Percentiles rank a stretch among this genome's conserved stretches.
These are phyloP conservation scores for Phanerochaete sordida DNA, from an alignment of 768 basidiomycete genomes.

Conservation along the genomic window DNA sequence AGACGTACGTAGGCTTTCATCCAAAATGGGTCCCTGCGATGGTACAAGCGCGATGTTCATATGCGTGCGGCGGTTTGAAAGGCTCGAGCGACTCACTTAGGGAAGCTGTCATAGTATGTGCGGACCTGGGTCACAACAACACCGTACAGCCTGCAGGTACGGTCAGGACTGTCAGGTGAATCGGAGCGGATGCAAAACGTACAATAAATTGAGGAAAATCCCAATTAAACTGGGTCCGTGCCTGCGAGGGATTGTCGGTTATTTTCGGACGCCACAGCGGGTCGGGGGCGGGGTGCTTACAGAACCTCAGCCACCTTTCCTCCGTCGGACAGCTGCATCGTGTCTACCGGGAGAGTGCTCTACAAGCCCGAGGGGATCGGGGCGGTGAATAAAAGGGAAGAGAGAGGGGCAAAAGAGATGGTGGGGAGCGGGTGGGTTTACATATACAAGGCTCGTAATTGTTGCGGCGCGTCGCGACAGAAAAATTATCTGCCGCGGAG, in stretches of 20 bases:
- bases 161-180: neutral
- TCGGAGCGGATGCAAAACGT: neutral
- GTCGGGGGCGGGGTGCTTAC: neutral
- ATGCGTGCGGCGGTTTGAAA: neutral
- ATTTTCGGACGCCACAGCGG: neutral
- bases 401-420: neutral
- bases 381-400: neutral
- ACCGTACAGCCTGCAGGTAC: constrained; percentile 1
- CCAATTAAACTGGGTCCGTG: constrained; percentile 9
- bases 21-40: constrained; percentile 11
- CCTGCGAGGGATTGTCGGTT: neutral
- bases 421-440: neutral
- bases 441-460: neutral
- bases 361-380: neutral
- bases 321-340: neutral
- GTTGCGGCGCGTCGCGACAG: neutral
- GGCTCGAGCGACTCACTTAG: neutral
- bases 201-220: constrained; percentile 7
- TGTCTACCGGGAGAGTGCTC: neutral
- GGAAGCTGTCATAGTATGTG: constrained; percentile 2
- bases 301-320: neutral
- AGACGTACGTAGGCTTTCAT: constrained; percentile 14
- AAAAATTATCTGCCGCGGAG: neutral
- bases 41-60: neutral
- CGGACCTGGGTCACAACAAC: constrained; percentile 2